These are phyloP conservation scores for Epichloe typhina DNA, from an alignment of 2,329 filamentous ascomycete genomes.

Conservation along the genomic window DNA sequence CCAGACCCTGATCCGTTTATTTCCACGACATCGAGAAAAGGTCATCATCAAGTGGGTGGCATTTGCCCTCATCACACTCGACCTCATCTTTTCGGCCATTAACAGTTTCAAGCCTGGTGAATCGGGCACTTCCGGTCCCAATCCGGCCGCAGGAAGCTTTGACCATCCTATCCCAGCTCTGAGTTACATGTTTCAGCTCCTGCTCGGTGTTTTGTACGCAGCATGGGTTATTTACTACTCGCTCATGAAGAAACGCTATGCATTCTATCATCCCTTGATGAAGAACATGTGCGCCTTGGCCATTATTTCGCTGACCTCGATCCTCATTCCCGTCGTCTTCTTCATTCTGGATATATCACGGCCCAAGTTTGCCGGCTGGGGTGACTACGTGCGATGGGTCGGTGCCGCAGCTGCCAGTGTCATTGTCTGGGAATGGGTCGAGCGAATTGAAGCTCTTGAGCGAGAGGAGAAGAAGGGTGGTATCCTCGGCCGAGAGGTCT, in stretches of 20 bases:
- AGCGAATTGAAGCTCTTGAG: constrained; percentile 83
- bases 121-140: constrained; percentile 30
- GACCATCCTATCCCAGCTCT: constrained; percentile 82
- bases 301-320: constrained; percentile 62
- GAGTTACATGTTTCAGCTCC: constrained; percentile 80
- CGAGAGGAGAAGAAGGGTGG: constrained; percentile 90
- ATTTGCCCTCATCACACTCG: constrained; percentile 81
- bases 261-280: constrained; percentile 84
- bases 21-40: constrained; percentile 93
- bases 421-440: constrained; percentile 98
- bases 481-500: constrained; percentile 79
- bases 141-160: constrained; percentile 58
- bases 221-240: constrained; percentile 92
- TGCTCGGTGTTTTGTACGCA: constrained; percentile 75
- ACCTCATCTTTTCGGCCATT: constrained; percentile 80
- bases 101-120: constrained; percentile 62
- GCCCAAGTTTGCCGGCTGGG: constrained; percentile 78
- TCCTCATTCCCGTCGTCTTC: constrained; percentile 81
- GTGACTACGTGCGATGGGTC: constrained; percentile 94
- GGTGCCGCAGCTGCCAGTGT: constrained; percentile 86
- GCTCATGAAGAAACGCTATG: constrained; percentile 80
- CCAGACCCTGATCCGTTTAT: constrained; percentile 88
- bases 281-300: constrained; percentile 77
- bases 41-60: constrained; percentile 98
- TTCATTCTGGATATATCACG: constrained; percentile 85